These are phyloP conservation scores for Glomus cerebriforme DNA, from an alignment of 192 early-diverging fungal species.

Conservation along the genomic window DNA sequence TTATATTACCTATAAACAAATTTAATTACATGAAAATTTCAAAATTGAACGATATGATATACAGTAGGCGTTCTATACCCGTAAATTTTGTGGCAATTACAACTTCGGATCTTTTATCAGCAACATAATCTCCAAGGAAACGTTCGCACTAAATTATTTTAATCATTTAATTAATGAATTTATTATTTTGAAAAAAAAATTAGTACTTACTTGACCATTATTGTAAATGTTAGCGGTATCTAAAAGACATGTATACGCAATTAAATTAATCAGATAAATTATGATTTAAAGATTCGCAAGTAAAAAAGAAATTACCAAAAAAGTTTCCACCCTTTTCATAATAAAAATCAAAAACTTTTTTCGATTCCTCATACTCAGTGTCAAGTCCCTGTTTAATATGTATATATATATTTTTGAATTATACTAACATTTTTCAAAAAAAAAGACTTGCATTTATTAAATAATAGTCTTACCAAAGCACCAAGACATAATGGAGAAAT, in stretches of 20 bases:
- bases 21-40: neutral
- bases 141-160: conserved; percentile 33
- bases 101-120: conserved; percentile 47
- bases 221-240: neutral
- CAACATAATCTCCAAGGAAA: conserved; percentile 48
- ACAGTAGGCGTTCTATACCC: conserved; percentile 5
- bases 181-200: neutral
- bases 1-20: neutral
- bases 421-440: neutral
- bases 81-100: conserved; percentile 52
- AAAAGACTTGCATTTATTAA: neutral
- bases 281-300: neutral
- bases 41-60: neutral
- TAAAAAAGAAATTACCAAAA: conserved; percentile 25
- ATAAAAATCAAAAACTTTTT: conserved; percentile 41
- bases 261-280: neutral
- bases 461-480: conserved; percentile 36
- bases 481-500: conserved; percentile 45
- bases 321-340: conserved; percentile 40
- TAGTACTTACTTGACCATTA: neutral
- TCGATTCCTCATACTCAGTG: neutral
- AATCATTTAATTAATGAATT: too few species aligned
- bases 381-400: too few species aligned
- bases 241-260: neutral
- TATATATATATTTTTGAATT: too few species aligned